Percentiles rank a stretch among this genome's conserved stretches.
Evolutionary conservation across 108 stramenopile species (phyloP).

Genomic region (Fragilariopsis cylindrus): DNA sequence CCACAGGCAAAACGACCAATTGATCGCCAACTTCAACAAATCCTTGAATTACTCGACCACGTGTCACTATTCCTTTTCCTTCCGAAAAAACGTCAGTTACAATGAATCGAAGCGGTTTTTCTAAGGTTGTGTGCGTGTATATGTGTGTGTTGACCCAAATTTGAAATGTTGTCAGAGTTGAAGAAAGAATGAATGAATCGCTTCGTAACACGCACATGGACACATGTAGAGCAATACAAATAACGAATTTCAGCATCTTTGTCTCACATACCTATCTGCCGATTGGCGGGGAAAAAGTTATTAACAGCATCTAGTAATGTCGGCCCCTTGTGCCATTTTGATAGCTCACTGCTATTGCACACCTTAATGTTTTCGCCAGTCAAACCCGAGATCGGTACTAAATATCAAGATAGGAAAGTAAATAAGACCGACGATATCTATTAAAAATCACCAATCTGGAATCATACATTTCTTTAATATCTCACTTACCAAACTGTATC

Average conservation of each 20-base stretch:
- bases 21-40: slow-evolving; percentile 62
- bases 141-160: slow-evolving; percentile 88
- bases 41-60: slow-evolving; percentile 82
- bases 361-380: slow-evolving; percentile 92
- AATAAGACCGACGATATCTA: no score
- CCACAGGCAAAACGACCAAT: slow-evolving; percentile 80
- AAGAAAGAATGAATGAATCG: slow-evolving; percentile 35
- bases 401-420: no score
- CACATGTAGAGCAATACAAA: neutral
- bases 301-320: slow-evolving; percentile 95
- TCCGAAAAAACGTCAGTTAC: slow-evolving; percentile 83
- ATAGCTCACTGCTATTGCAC: slow-evolving; percentile 16
- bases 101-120: slow-evolving; percentile 92
- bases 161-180: slow-evolving; percentile 92
- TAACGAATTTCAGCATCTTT: slow-evolving; percentile 44
- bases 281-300: slow-evolving; percentile 90
- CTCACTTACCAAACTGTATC: slow-evolving; percentile 58
- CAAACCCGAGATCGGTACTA: slow-evolving; percentile 94
- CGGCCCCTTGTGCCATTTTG: slow-evolving; percentile 94
- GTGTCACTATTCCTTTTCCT: slow-evolving; percentile 71
- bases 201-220: neutral
- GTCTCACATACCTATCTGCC: slow-evolving; percentile 21
- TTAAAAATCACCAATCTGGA: no score
- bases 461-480: no score
- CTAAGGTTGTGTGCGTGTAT: slow-evolving; percentile 18